These are phyloP conservation scores for Lepiota subincarnata DNA, from an alignment of 768 basidiomycete genomes.

Conservation along the genomic window DNA sequence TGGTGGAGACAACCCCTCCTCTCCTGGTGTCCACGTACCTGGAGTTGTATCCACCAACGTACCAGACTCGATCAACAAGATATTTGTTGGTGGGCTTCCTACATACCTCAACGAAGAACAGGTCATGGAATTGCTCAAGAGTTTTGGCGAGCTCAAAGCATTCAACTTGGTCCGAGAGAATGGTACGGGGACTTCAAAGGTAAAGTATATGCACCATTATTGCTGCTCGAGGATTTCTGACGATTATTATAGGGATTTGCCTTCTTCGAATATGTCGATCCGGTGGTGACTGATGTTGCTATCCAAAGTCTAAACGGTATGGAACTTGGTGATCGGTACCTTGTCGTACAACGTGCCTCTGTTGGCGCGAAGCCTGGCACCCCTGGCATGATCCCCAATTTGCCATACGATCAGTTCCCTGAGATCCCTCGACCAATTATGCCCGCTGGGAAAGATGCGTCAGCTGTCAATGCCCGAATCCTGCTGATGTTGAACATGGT, in stretches of 20 bases:
- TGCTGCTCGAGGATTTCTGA: background rate
- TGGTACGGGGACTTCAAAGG: constrained; percentile 85
- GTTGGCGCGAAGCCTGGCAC: constrained; percentile 82
- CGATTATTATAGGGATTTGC: constrained; percentile 78
- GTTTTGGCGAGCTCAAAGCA: constrained; percentile 94
- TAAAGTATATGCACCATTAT: constrained; percentile 23
- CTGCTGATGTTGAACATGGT: constrained; percentile 99
- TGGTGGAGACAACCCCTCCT: constrained; percentile 66
- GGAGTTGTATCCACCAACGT: constrained; percentile 97
- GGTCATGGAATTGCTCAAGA: constrained; percentile 95
- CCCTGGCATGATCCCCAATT: constrained; percentile 57
- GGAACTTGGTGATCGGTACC: constrained; percentile 92
- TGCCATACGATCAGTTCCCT: constrained; percentile 78
- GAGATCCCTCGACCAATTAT: constrained; percentile 86
- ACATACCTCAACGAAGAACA: constrained; percentile 97
- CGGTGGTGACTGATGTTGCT: constrained; percentile 86
- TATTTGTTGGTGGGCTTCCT: constrained; percentile 95
- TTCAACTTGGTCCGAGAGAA: constrained; percentile 98
- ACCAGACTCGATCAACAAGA: constrained; percentile 95
- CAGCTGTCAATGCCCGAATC: constrained; percentile 67
- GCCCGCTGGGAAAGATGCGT: constrained; percentile 65
- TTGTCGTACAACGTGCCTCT: constrained; percentile 96
- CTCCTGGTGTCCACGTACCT: constrained; percentile 77
- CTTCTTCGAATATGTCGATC: constrained; percentile 97
- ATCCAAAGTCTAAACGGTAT: constrained; percentile 96